Evolutionary conservation across 257 asterid species (phyloP), one percentile per base, ranked within the genome.

Genomic region (Oldenlandia corymbosa): DNA sequence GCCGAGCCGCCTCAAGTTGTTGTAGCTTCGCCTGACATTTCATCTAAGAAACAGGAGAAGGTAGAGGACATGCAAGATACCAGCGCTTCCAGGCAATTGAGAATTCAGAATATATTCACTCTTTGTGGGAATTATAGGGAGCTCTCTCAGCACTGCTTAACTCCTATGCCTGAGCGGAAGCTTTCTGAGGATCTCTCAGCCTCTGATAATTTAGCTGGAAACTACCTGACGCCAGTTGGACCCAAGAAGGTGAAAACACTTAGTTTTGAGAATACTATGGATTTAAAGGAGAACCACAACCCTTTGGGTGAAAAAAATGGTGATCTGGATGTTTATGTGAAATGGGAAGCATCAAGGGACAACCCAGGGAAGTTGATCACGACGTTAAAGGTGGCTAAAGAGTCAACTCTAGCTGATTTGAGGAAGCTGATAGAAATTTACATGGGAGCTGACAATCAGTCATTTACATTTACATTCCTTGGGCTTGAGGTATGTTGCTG

Each of bases 281-380:
- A 70, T 61, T 45, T 70, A 27, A 82, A 83, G 60, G 92, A 84
- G 58, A 77, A 83, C 71, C 41, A 47, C 32, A 78, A 74, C 7
- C 74, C 78, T 0, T 51, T 51, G 27, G 71, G 67, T 50, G 85
- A 71, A 65, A 66, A 48, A 47, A 41, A 5, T 50, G 77, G 50
- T 56, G 75, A 63, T 51, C 37, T 81, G 43, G 88, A 82, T 67
- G 86, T 87, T 0, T 70, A 83, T 10, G 95, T 88, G 72, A 86
- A 91, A 74, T 88, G 96, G 96, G 95, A 88, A 69, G 89, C 91
- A 1, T 84, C 88, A 50, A 77, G 83, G 71, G 95, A 91, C 36
- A 83, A 90, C 62, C 82, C 90, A 3, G 88, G 95, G 62, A 84
- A 79, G 71, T 63, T 81, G 37, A 81, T 90, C 47, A 77, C 96